Conservation (phyloP, 129 eudicot genomes). For the Lactuca saligna region DNA sequence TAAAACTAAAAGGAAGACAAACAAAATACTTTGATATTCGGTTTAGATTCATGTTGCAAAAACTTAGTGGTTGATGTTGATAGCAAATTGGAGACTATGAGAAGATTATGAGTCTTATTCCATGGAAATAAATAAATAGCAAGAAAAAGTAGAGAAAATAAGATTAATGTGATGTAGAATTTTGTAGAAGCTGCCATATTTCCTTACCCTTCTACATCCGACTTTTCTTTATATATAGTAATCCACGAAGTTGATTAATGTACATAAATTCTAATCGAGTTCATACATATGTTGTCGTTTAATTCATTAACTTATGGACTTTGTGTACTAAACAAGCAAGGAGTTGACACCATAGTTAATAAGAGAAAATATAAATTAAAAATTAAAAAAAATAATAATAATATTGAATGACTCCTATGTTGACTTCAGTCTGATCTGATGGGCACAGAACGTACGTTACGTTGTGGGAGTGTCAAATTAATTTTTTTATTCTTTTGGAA, state of each 20-base stretch:
- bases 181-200: conserved; percentile 27
- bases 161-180: neutral
- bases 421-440: conserved; percentile 30
- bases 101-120: conserved; percentile 8
- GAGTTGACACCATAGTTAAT: neutral
- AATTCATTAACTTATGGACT: neutral
- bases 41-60: conserved; percentile 13
- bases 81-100: conserved; percentile 6
- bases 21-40: conserved; percentile 8
- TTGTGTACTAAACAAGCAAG: conserved; percentile 2
- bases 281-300: neutral
- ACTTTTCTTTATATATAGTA: neutral
- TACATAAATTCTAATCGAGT: neutral
- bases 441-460: conserved; percentile 36
- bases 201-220: neutral
- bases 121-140: conserved; percentile 10
- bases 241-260: neutral
- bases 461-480: conserved; percentile 16
- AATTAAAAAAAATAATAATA: too few species aligned
- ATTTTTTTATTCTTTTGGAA: too few species aligned
- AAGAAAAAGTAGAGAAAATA: conserved; percentile 22
- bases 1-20: neutral
- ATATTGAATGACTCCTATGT: neutral
- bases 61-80: conserved; percentile 5
- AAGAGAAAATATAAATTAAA: neutral